Base-by-base conservation (phyloP, 768 basidiomycete species). In the Trametes cubensis region DNA sequence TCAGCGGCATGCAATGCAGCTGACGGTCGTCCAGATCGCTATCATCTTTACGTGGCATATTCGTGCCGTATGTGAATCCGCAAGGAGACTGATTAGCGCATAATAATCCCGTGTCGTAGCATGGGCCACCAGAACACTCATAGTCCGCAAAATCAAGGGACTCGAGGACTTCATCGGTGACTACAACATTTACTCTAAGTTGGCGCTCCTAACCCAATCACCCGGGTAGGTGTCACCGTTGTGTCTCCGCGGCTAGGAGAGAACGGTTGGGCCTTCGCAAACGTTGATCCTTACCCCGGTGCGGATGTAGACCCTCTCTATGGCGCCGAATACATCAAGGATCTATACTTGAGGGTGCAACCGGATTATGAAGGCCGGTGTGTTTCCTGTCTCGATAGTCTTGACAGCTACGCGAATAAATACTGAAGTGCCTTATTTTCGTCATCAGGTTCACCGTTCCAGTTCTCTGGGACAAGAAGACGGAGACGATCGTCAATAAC, bases 61-160 rank as follows among this genome's bases (percentile, higher is more conserved):
- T 86, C 90, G 2, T 98, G 94, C 69, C 94, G 90, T 92, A 66
- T 72, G 88, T 71, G 6, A 7, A 10, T 18, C 3, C 1, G 0
- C 0, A 39, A 2, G 10, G 3, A 6, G 11, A 4, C 17, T 44
- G n/a, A 17, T 17, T 14, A 20, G 3, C 3, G n/a, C 2, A 20
- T 25, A 28, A 3, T 52, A 0, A 6, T 21, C 7, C 1, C 21
- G 34, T 30, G 6, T 10, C 46, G 48, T 53, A 92, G 90, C 96
- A 8, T 98, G 95, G 96, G 96, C 96, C 0, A 93, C 94, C 30
- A 83, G 96, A 66, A 84, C 94, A 3, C 79, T 97, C 63, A 97
- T 98, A 67, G 80, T 89, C 6, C 83, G 95, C 66, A 87, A 94
- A 75, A 82, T 98, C 67, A 99, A 99, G 74, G 95, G 95, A 1